These are phyloP conservation scores for Solanum tarapatanum DNA, from an alignment of 257 asterid genomes.

Conservation along the genomic window DNA sequence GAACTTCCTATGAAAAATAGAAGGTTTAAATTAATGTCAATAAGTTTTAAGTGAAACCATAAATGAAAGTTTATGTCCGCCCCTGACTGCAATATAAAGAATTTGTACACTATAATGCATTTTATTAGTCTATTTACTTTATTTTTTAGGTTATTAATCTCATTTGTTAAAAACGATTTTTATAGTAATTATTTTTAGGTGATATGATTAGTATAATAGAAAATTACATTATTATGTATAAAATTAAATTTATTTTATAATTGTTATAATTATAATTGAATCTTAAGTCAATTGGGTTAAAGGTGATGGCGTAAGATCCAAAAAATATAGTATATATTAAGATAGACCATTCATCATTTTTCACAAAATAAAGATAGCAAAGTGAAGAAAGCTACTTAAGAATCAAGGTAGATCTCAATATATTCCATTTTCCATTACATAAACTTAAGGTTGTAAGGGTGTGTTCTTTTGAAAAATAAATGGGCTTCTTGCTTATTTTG, in stretches of 20 bases:
- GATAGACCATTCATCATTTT: background rate
- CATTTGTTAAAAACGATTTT: too few species aligned
- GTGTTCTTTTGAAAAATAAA: background rate
- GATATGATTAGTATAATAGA: background rate
- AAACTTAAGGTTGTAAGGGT: background rate
- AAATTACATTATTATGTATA: background rate
- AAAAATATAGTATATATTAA: background rate
- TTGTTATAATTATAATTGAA: background rate
- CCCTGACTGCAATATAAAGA: background rate
- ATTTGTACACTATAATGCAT: background rate
- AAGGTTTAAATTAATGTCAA: background rate
- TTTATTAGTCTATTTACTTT: background rate
- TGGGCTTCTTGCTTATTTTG: background rate
- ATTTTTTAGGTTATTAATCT: background rate
- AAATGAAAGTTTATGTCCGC: too few species aligned
- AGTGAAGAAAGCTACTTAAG: background rate
- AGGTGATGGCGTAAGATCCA: background rate
- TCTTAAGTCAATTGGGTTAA: background rate
- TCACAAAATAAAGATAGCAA: background rate
- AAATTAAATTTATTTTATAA: background rate
- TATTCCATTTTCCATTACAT: background rate
- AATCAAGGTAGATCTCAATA: background rate
- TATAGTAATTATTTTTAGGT: background rate
- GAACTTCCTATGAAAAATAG: background rate
- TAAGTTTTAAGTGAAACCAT: background rate